Evolutionary conservation across 192 early-diverging fungal genomes (phyloP), one percentile per base, ranked within the genome.

Genomic region (Coemansia reversa): DNA sequence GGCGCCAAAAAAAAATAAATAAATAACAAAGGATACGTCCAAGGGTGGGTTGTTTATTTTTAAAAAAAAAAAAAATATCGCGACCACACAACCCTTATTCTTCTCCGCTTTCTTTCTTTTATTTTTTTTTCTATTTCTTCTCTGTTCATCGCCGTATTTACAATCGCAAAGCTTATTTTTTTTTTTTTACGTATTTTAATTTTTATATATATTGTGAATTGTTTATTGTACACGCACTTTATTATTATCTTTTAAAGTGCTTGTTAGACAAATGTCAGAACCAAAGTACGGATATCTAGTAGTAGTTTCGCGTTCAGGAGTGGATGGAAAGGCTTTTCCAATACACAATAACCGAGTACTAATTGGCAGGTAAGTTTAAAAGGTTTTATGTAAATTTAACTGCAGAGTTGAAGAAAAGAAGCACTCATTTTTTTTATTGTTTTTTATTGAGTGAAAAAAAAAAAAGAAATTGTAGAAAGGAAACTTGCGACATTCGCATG

Each of bases 401-500:
- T 39, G 35, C 9, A 11, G 35, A 39, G 35, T 39, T 11, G 30
- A 32, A 7, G 9, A 11, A 11, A 11, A 39, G 12, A 11, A 39
- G 9, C 12, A 56, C 23, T 29, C 2, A 35, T 35, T 12, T 22
- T 4, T 23, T 22, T 8, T 12, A 1, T 32, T 1, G 9, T 8
- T 42, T 19, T 33, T n/a, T 59, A 1, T 3, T n/a, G n/a, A n/a
- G n/a, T n/a, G n/a, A n/a, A n/a, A n/a, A n/a, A n/a, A n/a, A n/a
- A n/a, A n/a, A 8, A 51, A 22, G 11, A 51, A 11, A 6, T 20
- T 51, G 51, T 51, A 51, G n/a, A 47, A 62, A 59, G 45, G 72
- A 75, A 51, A 82, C 73, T 30, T 82, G 79, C 48, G 74, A 82
- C 23, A 82, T 82, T 14, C 74, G 79, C 16, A 70, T 82, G 62